phyloP scores from a whole-genome alignment of 768 basidiomycete species.

The Amanita molliuscula region DNA sequence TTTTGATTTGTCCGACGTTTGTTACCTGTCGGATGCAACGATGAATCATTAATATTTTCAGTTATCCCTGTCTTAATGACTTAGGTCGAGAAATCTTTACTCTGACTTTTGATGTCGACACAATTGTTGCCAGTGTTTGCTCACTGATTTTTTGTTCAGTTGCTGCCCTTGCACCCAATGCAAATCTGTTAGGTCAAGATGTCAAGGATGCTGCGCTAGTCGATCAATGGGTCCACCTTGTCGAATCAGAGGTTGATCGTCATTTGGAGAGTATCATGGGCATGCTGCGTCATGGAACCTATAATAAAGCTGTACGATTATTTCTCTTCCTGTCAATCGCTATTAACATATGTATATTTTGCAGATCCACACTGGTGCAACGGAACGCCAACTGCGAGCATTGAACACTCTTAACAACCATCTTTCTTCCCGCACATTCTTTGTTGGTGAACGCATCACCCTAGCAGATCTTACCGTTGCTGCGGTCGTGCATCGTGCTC shows the following conservation, averaged over 20 bases:
- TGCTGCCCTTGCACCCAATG: constrained; percentile 65
- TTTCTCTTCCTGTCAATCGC: not conserved
- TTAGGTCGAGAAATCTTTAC: constrained; percentile 41
- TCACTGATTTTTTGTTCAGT: constrained; percentile 35
- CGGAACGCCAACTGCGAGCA: constrained; percentile 44
- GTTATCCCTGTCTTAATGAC: constrained; percentile 67
- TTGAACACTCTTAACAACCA: constrained; percentile 64
- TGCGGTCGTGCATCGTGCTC: constrained; percentile 41
- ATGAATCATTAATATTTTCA: constrained; percentile 27
- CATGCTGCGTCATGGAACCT: constrained; percentile 46
- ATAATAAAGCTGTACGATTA: constrained; percentile 69
- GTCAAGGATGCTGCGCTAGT: constrained; percentile 62
- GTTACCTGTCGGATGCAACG: not conserved
- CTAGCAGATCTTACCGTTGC: constrained; percentile 80
- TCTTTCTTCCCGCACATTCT: constrained; percentile 74
- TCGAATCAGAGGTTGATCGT: constrained; percentile 51
- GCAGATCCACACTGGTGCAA: constrained; percentile 47
- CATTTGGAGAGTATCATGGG: constrained; percentile 25
- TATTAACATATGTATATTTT: not conserved
- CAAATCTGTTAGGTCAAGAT: constrained; percentile 61
- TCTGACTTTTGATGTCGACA: constrained; percentile 19
- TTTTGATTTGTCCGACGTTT: constrained; percentile 22
- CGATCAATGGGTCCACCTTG: constrained; percentile 78
- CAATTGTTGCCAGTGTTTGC: constrained; percentile 7
- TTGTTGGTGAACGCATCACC: constrained; percentile 91